phyloP scores from a whole-genome alignment of 345 rosid species.

The Lepidium africanum region DNA sequence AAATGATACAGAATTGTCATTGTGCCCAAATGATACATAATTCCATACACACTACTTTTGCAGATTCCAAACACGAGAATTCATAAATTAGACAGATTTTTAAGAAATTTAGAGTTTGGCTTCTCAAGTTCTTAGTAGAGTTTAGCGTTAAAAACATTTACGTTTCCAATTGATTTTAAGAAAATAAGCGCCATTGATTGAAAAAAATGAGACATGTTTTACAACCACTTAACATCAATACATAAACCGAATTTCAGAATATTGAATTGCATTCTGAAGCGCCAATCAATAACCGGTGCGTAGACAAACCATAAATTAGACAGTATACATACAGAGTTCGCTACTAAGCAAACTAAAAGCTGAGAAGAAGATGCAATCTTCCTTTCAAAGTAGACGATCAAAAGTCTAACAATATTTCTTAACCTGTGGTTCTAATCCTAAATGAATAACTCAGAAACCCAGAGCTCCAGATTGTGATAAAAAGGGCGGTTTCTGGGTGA shows the following conservation, averaged over 20 bases:
- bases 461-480: not conserved
- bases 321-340: constrained; percentile 1
- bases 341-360: not conserved
- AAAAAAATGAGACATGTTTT: too few relatives aligned
- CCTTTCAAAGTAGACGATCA: not conserved
- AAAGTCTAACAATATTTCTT: not conserved
- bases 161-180: too few relatives aligned
- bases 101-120: not conserved
- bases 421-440: not conserved
- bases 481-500: not conserved
- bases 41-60: not conserved
- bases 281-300: not conserved
- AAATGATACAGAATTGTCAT: too few relatives aligned
- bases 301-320: constrained; percentile 1
- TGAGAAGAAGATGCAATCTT: not conserved
- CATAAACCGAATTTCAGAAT: not conserved
- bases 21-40: not conserved
- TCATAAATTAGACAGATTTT: not conserved
- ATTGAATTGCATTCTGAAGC: not conserved
- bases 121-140: not conserved
- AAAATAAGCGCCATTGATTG: too few relatives aligned
- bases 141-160: not conserved
- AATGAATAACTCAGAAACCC: constrained; percentile 6
- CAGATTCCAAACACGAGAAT: not conserved
- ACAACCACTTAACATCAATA: too few relatives aligned